phyloP scores from a whole-genome alignment of 148 eudicot species.

The Fallopia convolvulus region DNA sequence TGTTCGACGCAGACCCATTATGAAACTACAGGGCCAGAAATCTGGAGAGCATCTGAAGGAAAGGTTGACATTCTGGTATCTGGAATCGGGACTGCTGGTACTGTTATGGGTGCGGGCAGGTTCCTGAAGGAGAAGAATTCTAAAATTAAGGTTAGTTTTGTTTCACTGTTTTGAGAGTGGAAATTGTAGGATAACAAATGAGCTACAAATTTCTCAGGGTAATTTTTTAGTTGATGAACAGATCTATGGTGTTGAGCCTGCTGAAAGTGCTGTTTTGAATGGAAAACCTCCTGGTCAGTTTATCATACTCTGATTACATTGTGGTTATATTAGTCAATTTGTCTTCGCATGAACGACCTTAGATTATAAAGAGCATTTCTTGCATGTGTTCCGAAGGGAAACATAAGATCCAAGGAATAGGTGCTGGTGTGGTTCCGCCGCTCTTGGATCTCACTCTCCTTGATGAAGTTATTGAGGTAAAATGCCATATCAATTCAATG shows the following conservation, averaged over 20 bases:
- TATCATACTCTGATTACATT: neutral
- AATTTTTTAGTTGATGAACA: conserved; percentile 14
- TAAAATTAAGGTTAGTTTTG: conserved; percentile 49
- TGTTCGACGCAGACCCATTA: conserved; percentile 47
- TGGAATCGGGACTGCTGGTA: conserved; percentile 85
- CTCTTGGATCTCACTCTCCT: conserved; percentile 39
- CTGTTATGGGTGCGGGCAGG: conserved; percentile 68
- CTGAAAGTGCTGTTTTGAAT: conserved; percentile 73
- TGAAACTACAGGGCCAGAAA: conserved; percentile 93
- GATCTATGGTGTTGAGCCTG: conserved; percentile 78
- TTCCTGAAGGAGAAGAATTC: conserved; percentile 76
- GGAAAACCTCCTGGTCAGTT: conserved; percentile 79
- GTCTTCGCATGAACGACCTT: no score
- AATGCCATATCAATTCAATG: neutral
- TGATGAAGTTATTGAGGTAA: conserved; percentile 62
- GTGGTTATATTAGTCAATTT: no score
- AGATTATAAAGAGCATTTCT: neutral
- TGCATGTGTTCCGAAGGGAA: conserved; percentile 26
- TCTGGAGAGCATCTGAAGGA: conserved; percentile 64
- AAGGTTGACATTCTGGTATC: conserved; percentile 66
- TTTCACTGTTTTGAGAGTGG: neutral
- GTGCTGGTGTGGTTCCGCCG: conserved; percentile 59
- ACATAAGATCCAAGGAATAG: conserved; percentile 80
- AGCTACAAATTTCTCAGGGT: neutral
- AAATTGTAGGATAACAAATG: neutral